Base-by-base conservation (phyloP, 1,284 basidiomycete species). In the Mycena sp. region DNA sequence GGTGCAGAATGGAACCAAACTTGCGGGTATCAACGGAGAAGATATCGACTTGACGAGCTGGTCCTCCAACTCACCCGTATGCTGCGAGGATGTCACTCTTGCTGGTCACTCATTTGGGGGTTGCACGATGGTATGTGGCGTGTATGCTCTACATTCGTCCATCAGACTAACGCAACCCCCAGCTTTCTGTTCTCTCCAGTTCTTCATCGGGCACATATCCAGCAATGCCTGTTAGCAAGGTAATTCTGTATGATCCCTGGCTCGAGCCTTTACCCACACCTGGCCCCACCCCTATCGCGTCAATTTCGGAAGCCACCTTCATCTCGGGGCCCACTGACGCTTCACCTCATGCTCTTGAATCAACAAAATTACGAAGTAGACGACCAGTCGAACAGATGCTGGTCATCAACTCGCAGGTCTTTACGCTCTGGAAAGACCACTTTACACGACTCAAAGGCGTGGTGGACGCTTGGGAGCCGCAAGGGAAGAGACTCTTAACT, bases 41-140 rank as follows among this genome's bases (percentile, higher is more conserved):
- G 32, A 67, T 11, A 74, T 85, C 14, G 77, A 84, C 48, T 80
- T 75, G 72, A 63, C 71, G 35, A 81, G 78, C 44, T 87, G 88
- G 82, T 69, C 72, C 28, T 70, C 70, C 45, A 70, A 68, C 57
- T 67, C 72, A 23, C 70, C 75, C 67, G 76, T 89, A 17, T 74
- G 77, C 69, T 77, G 76, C 71, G 74, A 81, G 37, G 71, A 79
- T 45, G 71, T 92, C 9, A 73, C 79, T 12, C 78, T 93, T 26
- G 80, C 85, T 0, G 92, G 91, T 0, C 92, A 94, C 72, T 92
- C 90, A 1, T 94, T 94, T 70, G 92, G 92, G 23, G 91, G 89
- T 7, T 89, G 89, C 46, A 92, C 91, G 5, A 75, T 87, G 45
- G 90, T 91, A 70, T 70, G 86, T 80, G 14, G 44, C n/a, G n/a